Evolutionary conservation across 1,284 basidiomycete genomes (phyloP).

Genomic region (Ceratobasidium sp.): DNA sequence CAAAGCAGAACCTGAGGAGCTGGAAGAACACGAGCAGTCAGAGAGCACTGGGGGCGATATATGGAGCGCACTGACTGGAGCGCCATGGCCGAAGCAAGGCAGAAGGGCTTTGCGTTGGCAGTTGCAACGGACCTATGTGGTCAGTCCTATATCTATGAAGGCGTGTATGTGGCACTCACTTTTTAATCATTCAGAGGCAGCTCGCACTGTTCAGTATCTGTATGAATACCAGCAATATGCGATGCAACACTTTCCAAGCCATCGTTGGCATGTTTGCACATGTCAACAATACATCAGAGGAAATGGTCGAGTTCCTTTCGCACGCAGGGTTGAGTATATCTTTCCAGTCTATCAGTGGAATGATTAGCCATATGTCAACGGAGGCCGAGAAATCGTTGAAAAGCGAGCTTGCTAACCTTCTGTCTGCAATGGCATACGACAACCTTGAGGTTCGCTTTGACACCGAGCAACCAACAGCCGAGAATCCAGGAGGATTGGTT

Average conservation of each 20-base stretch:
- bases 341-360: background rate
- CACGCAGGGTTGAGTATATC: conserved; percentile 9
- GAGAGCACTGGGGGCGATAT: no score
- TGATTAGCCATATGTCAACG: background rate
- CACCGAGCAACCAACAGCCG: conserved; percentile 7
- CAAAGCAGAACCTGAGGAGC: no score
- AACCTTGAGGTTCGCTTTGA: conserved; percentile 37
- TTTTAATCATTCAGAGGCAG: background rate
- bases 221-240: conserved; percentile 24
- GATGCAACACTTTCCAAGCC: conserved; percentile 15
- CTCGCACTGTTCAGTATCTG: background rate
- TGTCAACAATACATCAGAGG: background rate
- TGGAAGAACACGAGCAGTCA: no score
- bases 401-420: no score
- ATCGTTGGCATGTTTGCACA: background rate
- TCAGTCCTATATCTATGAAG: no score
- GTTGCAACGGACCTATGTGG: no score
- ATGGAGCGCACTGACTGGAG: no score
- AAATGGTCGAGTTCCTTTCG: conserved; percentile 2
- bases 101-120: no score
- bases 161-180: no score
- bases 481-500: conserved; percentile 2
- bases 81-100: no score
- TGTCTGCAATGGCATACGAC: conserved; percentile 19
- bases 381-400: background rate